Evolutionary conservation across 1,284 basidiomycete genomes (phyloP).

Genomic region (Ceratobasidium papillatum): DNA sequence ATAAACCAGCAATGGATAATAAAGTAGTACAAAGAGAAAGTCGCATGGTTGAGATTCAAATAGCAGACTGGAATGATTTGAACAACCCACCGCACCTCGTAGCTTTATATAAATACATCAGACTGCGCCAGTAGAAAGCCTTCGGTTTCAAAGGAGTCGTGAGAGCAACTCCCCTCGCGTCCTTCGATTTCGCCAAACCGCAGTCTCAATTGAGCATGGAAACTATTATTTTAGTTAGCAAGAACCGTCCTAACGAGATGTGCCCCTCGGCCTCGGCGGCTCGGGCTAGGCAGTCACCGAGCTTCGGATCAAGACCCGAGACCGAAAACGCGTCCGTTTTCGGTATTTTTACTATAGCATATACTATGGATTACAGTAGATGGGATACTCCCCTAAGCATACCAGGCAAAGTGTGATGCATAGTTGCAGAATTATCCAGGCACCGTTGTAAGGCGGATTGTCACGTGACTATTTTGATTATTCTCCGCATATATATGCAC

Average conservation of each 20-base stretch:
- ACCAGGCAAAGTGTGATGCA: too few species aligned
- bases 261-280: neutral
- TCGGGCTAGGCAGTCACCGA: neutral
- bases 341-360: too few species aligned
- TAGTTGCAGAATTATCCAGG: too few species aligned
- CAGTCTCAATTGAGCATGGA: conserved; percentile 2
- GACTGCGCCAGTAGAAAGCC: neutral
- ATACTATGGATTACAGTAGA: too few species aligned
- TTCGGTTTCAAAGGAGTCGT: neutral
- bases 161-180: neutral
- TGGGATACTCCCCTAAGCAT: too few species aligned
- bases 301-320: neutral
- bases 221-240: neutral
- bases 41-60: neutral
- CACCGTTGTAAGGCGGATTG: too few species aligned
- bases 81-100: neutral
- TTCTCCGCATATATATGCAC: too few species aligned
- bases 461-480: too few species aligned
- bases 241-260: neutral
- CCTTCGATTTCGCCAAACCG: neutral
- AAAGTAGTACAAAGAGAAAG: neutral
- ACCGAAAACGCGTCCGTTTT: too few species aligned
- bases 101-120: neutral
- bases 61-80: neutral
- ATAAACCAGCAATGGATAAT: neutral